Conservation (phyloP, 2,329 filamentous ascomycete genomes). For the Chalaropsis thielavioides region DNA sequence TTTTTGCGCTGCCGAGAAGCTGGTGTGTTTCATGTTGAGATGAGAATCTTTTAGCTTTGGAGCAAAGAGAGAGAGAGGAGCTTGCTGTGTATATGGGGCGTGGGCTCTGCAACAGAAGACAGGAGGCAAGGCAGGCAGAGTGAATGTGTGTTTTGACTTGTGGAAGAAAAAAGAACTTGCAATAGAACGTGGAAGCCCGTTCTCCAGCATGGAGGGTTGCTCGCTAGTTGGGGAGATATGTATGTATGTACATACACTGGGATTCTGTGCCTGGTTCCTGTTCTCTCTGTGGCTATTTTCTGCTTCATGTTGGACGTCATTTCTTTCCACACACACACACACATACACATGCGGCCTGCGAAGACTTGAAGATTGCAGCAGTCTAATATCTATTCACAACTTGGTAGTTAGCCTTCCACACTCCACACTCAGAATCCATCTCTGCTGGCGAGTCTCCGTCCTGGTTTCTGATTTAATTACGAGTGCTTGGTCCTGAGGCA, state of each 20-base stretch:
- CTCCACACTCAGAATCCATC: background rate
- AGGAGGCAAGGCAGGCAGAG: background rate
- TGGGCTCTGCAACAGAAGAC: background rate
- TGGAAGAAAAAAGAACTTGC: background rate
- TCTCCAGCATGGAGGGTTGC: background rate
- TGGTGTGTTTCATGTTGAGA: slow-evolving; percentile 4
- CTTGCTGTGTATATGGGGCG: background rate
- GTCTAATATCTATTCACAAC: too few species aligned
- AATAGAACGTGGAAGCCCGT: background rate
- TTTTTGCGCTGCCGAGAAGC: background rate
- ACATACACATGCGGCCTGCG: background rate
- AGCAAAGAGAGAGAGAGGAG: background rate
- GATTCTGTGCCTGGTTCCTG: background rate
- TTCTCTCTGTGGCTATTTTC: background rate
- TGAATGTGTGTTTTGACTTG: background rate
- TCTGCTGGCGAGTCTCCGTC: background rate
- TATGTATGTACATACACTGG: background rate
- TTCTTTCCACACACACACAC: background rate
- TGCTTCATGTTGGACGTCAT: background rate
- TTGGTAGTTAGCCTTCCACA: too few species aligned
- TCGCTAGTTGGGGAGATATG: background rate
- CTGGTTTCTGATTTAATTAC: slow-evolving; percentile 4
- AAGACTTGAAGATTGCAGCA: background rate
- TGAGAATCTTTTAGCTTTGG: background rate
- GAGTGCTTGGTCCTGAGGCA: slow-evolving; percentile 2